These are phyloP conservation scores for Babesia ovata DNA, from an alignment of 169 alveolate species.

Conservation along the genomic window DNA sequence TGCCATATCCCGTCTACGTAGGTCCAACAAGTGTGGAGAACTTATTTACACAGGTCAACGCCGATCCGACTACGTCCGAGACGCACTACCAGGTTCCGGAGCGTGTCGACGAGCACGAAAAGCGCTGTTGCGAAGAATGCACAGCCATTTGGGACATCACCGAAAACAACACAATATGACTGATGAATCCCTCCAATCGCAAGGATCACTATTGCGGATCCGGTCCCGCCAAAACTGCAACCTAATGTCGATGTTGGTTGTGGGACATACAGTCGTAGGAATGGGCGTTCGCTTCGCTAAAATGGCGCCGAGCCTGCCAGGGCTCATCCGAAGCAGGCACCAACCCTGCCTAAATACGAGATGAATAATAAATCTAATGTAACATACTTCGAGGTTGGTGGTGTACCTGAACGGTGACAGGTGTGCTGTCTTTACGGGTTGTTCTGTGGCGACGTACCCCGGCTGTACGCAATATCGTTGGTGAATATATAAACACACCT, in stretches of 20 bases:
- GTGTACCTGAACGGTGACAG: conserved; percentile 14
- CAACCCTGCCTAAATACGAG: conserved; percentile 1
- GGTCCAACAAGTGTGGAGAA: neutral
- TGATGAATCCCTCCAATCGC: neutral
- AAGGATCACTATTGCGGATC: neutral
- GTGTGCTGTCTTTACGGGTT: conserved; percentile 17
- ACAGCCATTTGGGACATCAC: conserved; percentile 64
- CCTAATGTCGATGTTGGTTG: neutral
- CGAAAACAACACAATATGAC: conserved; percentile 11
- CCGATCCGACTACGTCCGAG: conserved; percentile 28
- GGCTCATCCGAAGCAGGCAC: conserved; percentile 12
- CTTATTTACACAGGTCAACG: conserved; percentile 28
- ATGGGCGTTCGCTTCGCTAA: conserved; percentile 16
- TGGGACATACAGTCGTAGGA: conserved; percentile 33
- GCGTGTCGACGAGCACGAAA: conserved; percentile 43
- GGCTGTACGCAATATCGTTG: neutral
- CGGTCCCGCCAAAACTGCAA: conserved; percentile 33
- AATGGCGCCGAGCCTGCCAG: conserved; percentile 22
- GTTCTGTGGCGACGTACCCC: conserved; percentile 26
- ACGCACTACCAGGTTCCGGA: conserved; percentile 67
- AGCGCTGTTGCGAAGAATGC: conserved; percentile 65
- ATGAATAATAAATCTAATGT: neutral
- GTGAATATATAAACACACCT: conserved; percentile 1
- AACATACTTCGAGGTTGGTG: conserved; percentile 24
- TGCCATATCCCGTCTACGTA: conserved; percentile 65